Base-by-base conservation (phyloP, 169 alveolate genomes). In the Cryptosporidium ubiquitum region DNA sequence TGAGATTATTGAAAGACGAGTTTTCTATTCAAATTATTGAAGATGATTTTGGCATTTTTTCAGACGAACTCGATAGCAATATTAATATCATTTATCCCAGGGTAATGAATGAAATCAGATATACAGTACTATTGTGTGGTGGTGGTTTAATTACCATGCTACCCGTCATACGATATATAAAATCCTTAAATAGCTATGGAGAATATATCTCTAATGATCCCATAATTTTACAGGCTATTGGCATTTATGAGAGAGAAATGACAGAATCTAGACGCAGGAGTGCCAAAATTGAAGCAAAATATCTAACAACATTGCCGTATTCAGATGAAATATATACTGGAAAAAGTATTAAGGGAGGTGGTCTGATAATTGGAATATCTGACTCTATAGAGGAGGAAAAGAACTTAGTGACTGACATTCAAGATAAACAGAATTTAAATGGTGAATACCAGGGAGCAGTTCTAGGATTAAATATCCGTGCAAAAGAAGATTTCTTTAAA, bases 241-340 rank as follows among this genome's bases (percentile, higher is more conserved):
- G 61, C 18, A 79, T 79, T 60, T 79, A 40, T 79, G 75, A 79
- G n/a, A 79, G 39, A 18, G 89, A 79, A 26, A 79, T n/a, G 26
- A 79, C 75, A 29, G 64, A 29, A 16, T 42, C 29, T 37, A 29
- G 89, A 35, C 73, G 89, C 14, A 79, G 69, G 68, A 49, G 14
- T 23, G 89, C 89, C 10, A 69, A 79, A 61, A 61, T 79, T 12
- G 68, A 64, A n/a, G 55, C 74, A 66, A 79, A 52, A 40, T 79
- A 79, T 35, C 58, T 79, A 31, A 23, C 89, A 14, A 61, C 61
- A 5, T 57, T 79, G 3, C 89, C 89, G 0, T 79, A 60, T 61
- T 40, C 74, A n/a, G 68, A 79, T 61, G 89, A 79, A 64, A 79
- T 79, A 61, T 79, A 42, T 35, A 61, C 39, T 40, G 85, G 85